phyloP scores from a whole-genome alignment of 1,284 basidiomycete species.

The Sporisorium iseilematis-ciliati region DNA sequence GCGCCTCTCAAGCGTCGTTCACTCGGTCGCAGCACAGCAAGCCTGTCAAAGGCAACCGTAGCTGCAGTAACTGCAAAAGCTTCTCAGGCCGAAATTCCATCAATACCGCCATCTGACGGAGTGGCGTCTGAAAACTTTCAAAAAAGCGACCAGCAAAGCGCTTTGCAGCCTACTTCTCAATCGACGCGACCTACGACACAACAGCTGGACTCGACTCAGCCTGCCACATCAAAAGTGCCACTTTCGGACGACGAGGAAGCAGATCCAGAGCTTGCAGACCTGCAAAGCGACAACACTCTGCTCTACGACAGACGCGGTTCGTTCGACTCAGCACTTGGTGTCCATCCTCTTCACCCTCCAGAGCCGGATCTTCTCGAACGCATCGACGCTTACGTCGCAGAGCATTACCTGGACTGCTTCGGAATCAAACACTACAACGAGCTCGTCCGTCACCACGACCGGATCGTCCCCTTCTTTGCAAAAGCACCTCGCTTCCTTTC shows the following conservation, averaged over 20 bases:
- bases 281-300: slow-evolving; percentile 35
- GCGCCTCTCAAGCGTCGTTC: slow-evolving; percentile 32
- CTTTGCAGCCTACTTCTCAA: neutral
- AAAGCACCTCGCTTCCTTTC: slow-evolving; percentile 49
- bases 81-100: neutral
- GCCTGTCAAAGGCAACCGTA: neutral
- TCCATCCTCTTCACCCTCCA: neutral
- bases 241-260: slow-evolving; percentile 17
- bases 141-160: neutral
- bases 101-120: slow-evolving; percentile 1
- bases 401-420: slow-evolving; percentile 39
- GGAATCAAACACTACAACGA: slow-evolving; percentile 37
- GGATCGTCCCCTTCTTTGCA: slow-evolving; percentile 23
- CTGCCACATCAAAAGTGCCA: neutral
- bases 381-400: slow-evolving; percentile 23
- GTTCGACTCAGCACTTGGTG: slow-evolving; percentile 25
- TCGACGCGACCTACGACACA: neutral
- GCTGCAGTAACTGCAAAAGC: neutral
- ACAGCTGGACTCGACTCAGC: neutral
- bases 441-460: slow-evolving; percentile 24
- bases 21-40: slow-evolving; percentile 19
- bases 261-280: slow-evolving; percentile 25
- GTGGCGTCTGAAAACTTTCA: neutral
- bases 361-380: slow-evolving; percentile 10
- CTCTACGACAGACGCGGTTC: slow-evolving; percentile 18